Evolutionary conservation across 2,329 filamentous ascomycete genomes (phyloP).

Genomic region (Akanthomyces muscarius): DNA sequence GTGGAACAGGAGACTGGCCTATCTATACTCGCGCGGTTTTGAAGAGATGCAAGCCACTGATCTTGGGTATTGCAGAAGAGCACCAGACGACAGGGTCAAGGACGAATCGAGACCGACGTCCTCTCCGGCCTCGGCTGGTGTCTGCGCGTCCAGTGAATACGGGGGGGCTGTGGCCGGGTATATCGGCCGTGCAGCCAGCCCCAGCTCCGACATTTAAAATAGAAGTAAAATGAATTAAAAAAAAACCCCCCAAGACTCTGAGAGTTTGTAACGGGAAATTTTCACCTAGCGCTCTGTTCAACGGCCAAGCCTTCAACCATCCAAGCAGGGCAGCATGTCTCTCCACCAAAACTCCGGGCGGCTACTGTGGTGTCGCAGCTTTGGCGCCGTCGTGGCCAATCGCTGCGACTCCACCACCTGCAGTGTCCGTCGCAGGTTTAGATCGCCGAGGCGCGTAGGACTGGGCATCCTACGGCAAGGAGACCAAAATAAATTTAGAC

Average conservation of each 20-base stretch:
- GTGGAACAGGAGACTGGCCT: too few relatives aligned
- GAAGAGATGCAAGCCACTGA: too few relatives aligned
- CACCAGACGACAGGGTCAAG: too few relatives aligned
- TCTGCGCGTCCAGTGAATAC: neutral
- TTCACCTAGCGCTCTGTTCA: neutral
- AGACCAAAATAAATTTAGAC: neutral
- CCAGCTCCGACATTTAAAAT: neutral
- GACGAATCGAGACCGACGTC: too few relatives aligned
- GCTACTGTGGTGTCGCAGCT: slow-evolving; percentile 17
- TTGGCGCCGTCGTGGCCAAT: slow-evolving; percentile 26
- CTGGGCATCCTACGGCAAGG: neutral
- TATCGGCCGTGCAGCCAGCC: neutral
- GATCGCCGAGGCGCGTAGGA: neutral
- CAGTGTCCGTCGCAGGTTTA: neutral
- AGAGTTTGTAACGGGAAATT: too few relatives aligned
- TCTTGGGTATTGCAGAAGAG: too few relatives aligned
- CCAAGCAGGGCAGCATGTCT: too few relatives aligned
- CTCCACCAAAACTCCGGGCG: neutral
- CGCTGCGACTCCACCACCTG: slow-evolving; percentile 19
- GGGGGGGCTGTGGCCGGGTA: neutral
- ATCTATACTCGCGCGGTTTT: too few relatives aligned
- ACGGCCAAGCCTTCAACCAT: neutral
- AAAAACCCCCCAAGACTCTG: neutral
- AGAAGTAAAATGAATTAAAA: neutral
- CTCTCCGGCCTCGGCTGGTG: too few relatives aligned